Evolutionary conservation across 805 yeast genomes (phyloP).

Genomic region (Pichia phayaonensis): DNA sequence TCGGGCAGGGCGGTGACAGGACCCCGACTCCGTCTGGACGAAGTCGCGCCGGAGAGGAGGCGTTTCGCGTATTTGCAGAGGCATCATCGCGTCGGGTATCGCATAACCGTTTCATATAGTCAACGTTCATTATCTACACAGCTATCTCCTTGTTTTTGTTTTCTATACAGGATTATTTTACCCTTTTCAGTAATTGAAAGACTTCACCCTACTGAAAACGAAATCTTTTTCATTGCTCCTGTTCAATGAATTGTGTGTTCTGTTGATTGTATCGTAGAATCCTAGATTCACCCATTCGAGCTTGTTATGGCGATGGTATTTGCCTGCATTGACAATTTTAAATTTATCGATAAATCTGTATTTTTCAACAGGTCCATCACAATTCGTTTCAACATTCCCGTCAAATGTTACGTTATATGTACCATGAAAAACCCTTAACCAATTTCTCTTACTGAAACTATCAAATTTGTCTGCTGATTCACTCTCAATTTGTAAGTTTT

Average conservation of each 20-base stretch:
- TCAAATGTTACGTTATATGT: slow-evolving; percentile 51
- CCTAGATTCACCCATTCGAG: slow-evolving; percentile 64
- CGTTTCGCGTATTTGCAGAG: not conserved
- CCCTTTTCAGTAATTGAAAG: slow-evolving; percentile 7
- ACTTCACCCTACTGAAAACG: slow-evolving; percentile 58
- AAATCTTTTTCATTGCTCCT: slow-evolving; percentile 72
- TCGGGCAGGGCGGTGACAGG: not conserved
- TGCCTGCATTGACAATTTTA: slow-evolving; percentile 52
- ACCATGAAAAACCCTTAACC: slow-evolving; percentile 39
- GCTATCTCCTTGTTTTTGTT: too few species aligned
- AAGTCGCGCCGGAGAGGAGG: not conserved
- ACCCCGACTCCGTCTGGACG: not conserved
- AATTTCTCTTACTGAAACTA: slow-evolving; percentile 5
- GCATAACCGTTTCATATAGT: not conserved
- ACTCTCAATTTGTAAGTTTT: slow-evolving; percentile 7
- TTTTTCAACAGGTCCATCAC: slow-evolving; percentile 51
- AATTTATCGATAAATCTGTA: slow-evolving; percentile 60
- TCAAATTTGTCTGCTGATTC: slow-evolving; percentile 2
- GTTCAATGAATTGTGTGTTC: slow-evolving; percentile 32
- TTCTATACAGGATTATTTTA: not conserved
- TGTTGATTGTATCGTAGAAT: slow-evolving; percentile 29
- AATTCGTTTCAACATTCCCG: slow-evolving; percentile 43
- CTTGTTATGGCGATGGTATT: slow-evolving; percentile 53
- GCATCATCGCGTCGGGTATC: not conserved
- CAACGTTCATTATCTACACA: too few species aligned